A percentile compares a stretch with the other conserved stretches of the same genome.
Conservation (phyloP, 2,329 filamentous ascomycete genomes). For the Diaporthe ilicicola region DNA sequence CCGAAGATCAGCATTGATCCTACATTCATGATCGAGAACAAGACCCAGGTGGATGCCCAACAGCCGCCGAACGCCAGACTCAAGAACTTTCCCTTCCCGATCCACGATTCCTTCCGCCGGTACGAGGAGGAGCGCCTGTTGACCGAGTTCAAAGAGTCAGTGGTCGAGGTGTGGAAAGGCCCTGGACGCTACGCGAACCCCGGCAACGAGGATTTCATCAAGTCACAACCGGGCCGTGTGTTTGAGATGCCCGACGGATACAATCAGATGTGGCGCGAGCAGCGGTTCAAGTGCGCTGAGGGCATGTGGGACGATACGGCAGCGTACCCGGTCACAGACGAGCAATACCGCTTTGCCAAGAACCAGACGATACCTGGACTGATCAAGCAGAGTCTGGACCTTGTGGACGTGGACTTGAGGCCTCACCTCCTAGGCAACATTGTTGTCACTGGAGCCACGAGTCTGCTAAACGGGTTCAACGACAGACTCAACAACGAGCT, state of each 20-base stretch:
- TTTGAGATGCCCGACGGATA: conserved; percentile 98
- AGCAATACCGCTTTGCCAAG: conserved; percentile 63
- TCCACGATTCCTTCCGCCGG: conserved; percentile 76
- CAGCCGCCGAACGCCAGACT: conserved; percentile 80
- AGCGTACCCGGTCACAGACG: conserved; percentile 59
- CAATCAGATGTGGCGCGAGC: conserved; percentile 92
- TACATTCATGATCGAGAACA: conserved; percentile 87
- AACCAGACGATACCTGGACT: conserved; percentile 85
- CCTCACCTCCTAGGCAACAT: conserved; percentile 87
- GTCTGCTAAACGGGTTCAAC: conserved; percentile 88
- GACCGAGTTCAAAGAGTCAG: conserved; percentile 96
- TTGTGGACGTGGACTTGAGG: conserved; percentile 89
- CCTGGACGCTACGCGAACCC: conserved; percentile 71
- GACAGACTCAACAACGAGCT: conserved; percentile 90
- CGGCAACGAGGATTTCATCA: conserved; percentile 81
- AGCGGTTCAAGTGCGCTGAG: conserved; percentile 87
- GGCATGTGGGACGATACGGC: conserved; percentile 89
- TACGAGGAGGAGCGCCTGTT: conserved; percentile 93
- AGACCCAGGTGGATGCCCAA: conserved; percentile 87
- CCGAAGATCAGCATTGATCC: conserved; percentile 79
- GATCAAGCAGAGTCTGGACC: conserved; percentile 78
- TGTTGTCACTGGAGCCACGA: conserved; percentile 89
- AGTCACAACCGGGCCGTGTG: conserved; percentile 78
- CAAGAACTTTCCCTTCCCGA: conserved; percentile 70
- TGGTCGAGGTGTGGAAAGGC: conserved; percentile 92